Percentiles rank a stretch among this genome's conserved stretches.
These are phyloP conservation scores for Fistulinella prunicolor DNA, from an alignment of 768 basidiomycete genomes.

Conservation along the genomic window DNA sequence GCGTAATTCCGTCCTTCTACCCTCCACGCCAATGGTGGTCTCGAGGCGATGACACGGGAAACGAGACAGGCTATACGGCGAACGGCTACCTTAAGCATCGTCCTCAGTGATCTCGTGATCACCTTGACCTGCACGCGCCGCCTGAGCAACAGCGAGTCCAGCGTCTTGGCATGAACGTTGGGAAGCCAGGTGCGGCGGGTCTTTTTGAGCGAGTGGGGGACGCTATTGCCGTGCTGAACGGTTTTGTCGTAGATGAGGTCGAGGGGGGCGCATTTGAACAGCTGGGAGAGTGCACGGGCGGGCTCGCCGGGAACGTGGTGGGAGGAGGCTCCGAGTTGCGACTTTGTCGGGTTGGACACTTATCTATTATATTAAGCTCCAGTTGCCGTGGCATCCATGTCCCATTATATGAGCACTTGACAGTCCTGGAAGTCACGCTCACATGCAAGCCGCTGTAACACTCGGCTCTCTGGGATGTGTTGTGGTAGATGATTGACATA, in stretches of 20 bases:
- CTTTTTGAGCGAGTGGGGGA: conserved; percentile 86
- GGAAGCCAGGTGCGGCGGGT: conserved; percentile 87
- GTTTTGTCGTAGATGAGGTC: conserved; percentile 83
- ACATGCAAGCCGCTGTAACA: too few relatives aligned
- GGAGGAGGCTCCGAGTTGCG: background rate
- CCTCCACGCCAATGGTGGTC: too few relatives aligned
- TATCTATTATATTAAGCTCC: too few relatives aligned
- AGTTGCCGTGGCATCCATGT: too few relatives aligned
- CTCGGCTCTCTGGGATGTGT: too few relatives aligned
- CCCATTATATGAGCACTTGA: too few relatives aligned
- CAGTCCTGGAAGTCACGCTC: too few relatives aligned
- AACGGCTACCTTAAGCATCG: conserved; percentile 72
- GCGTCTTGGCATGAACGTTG: conserved; percentile 75
- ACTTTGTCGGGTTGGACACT: conserved; percentile 4
- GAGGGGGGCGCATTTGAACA: conserved; percentile 77
- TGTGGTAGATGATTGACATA: too few relatives aligned
- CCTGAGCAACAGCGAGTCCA: conserved; percentile 65
- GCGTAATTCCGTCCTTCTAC: too few relatives aligned
- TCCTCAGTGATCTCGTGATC: conserved; percentile 72
- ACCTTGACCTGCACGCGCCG: conserved; percentile 61
- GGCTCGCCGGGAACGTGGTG: conserved; percentile 24
- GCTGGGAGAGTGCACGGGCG: conserved; percentile 45
- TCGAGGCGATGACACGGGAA: too few relatives aligned
- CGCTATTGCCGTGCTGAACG: conserved; percentile 83
- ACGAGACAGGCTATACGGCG: too few relatives aligned